Base-by-base conservation (phyloP, 345 rosid species). In the Ceriops tagal region DNA sequence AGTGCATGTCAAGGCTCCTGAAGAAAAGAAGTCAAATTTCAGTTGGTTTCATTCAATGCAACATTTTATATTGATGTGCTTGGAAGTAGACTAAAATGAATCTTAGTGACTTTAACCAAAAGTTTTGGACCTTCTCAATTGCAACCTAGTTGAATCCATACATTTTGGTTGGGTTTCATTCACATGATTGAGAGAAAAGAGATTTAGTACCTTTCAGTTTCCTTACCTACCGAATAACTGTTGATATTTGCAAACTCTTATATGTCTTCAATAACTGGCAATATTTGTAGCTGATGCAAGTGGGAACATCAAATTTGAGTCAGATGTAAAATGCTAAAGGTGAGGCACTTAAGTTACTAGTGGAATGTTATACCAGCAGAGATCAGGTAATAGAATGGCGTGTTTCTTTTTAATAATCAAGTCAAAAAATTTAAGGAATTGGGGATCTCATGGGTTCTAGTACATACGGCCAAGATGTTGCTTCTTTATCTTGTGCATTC, bases 281-380 rank as follows among this genome's bases (percentile, higher is more conserved):
- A 91, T 91, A 70, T 93, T 93, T 70, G 80, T 93, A 75, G 98
- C 89, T 64, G 96, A 91, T 86, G 98, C 98, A 72, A 93, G 98
- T 87, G 98, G 97, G 59, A 35, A 97, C 83, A 93, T 93, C 97
- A 97, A 96, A 52, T 76, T 76, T 93, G 69, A 93, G 91, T 70
- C 88, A 95, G 77, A 93, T 93, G 97, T 95, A 91, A 82, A 93
- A 89, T 69, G 98, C 98, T 53, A 93, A 93, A 85, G 98, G 98
- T 61, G 97, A 96, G 59, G 97, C 97, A 59, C 90, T 91, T 53
- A 93, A 93, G 77, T 76, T 93, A 68, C 81, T 93, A 39, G 98
- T 96, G 58, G 98, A 91, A 86, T 91, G 97, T 83, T 91, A 93
- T 81, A 93, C 97, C 67, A 88, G 97, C 89, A 91, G 98, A 72